Percentiles rank a stretch among this genome's conserved stretches.
phyloP scores from a whole-genome alignment of 163 green algal genomes.

The Scenedesmus sp. region DNA sequence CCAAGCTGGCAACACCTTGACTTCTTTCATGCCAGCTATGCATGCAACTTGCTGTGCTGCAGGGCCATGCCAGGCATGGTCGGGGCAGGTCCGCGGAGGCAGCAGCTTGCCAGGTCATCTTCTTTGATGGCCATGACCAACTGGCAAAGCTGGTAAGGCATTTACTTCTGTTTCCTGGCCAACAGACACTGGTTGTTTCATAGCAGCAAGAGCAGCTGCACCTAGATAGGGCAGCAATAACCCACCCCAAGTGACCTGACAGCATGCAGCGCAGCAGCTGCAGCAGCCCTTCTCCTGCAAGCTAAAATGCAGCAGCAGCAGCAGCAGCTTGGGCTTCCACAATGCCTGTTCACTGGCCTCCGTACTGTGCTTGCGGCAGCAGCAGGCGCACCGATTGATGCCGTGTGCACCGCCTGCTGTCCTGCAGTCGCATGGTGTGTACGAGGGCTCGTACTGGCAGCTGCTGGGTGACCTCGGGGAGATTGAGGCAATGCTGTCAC shows the following conservation, averaged over 20 bases:
- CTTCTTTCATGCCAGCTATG: no score
- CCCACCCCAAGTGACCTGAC: background rate
- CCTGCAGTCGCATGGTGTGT: slow-evolving; percentile 69
- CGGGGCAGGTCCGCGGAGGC: slow-evolving; percentile 8
- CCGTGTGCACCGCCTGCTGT: no score
- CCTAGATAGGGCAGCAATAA: background rate
- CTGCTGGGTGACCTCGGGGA: slow-evolving; percentile 69
- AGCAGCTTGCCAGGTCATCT: slow-evolving; percentile 25
- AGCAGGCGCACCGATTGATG: background rate
- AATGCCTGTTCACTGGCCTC: background rate
- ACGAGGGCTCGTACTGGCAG: slow-evolving; percentile 81
- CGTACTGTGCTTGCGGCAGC: background rate
- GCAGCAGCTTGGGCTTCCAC: background rate
- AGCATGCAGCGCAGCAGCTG: background rate
- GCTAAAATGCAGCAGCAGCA: background rate
- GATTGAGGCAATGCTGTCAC: slow-evolving; percentile 64
- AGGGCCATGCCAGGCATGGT: background rate
- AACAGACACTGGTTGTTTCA: background rate
- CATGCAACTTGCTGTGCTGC: background rate
- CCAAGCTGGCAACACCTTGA: no score
- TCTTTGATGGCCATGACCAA: slow-evolving; percentile 54
- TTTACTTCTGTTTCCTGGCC: no score
- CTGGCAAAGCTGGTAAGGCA: background rate
- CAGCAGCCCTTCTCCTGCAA: background rate
- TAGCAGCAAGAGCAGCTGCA: background rate